phyloP scores from a whole-genome alignment of 1,284 basidiomycete species.

The Ustilago cynodontis region DNA sequence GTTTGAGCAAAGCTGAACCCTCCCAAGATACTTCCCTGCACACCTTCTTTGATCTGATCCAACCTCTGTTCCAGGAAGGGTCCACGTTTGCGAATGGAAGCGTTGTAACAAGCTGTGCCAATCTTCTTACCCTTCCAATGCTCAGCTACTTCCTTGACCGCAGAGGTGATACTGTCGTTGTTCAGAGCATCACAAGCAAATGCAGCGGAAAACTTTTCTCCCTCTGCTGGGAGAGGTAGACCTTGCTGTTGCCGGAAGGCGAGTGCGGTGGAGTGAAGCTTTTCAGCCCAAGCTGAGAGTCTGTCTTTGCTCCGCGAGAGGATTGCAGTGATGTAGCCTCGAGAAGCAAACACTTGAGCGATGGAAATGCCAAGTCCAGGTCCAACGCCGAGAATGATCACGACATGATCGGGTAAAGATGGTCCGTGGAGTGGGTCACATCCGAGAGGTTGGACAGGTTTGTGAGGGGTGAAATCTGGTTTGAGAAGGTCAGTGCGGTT shows the following conservation, averaged over 20 bases:
- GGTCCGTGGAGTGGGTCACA: constrained; percentile 50
- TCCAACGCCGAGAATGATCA: constrained; percentile 56
- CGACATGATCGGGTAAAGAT: constrained; percentile 36
- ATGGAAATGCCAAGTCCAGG: constrained; percentile 57
- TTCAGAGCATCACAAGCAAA: constrained; percentile 59
- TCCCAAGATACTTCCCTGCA: constrained; percentile 50
- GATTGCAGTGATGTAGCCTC: constrained; percentile 59
- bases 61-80: constrained; percentile 47
- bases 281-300: constrained; percentile 45
- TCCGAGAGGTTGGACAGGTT: constrained; percentile 36
- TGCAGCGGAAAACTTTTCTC: constrained; percentile 30
- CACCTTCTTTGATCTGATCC: constrained; percentile 42
- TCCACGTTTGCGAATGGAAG: constrained; percentile 48
- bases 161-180: constrained; percentile 26
- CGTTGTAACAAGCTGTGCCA: constrained; percentile 61
- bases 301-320: constrained; percentile 47
- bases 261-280: constrained; percentile 29
- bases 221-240: neutral
- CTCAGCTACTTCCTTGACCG: constrained; percentile 26
- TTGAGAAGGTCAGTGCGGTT: constrained; percentile 46
- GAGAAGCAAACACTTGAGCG: constrained; percentile 51
- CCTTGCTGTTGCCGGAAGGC: constrained; percentile 16
- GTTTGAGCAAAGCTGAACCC: constrained; percentile 58
- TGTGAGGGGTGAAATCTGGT: constrained; percentile 39
- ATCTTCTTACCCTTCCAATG: constrained; percentile 49